Evolutionary conservation across 2,329 filamentous ascomycete species (phyloP).

Genomic region (Graphilbum ipis-grandicollis): DNA sequence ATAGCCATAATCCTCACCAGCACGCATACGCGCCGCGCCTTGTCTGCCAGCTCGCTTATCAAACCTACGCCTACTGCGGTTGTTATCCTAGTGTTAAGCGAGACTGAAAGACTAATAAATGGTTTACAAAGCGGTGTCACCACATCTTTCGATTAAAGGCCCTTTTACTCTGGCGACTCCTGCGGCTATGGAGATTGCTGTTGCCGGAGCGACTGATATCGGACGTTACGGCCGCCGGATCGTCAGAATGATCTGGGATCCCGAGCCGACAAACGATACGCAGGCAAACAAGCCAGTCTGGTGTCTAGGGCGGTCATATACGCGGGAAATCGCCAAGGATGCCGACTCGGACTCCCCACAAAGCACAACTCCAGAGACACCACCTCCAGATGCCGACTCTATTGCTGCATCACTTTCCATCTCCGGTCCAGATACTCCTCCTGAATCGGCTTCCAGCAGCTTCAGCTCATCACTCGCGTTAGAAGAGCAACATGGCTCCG

Average conservation of each 20-base stretch:
- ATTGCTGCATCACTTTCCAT: conserved; percentile 5
- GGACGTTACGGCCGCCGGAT: conserved; percentile 62
- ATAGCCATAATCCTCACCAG: too few species aligned
- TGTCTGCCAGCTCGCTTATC: too few species aligned
- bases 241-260: conserved; percentile 85
- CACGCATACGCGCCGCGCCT: too few species aligned
- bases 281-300: conserved; percentile 54
- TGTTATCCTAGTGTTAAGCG: too few species aligned
- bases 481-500: conserved; percentile 20
- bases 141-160: too few species aligned
- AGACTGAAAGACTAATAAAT: too few species aligned
- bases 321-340: conserved; percentile 16
- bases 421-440: conserved; percentile 22
- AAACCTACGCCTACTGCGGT: too few species aligned
- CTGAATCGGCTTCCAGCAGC: conserved; percentile 31
- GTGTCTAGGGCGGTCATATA: conserved; percentile 51
- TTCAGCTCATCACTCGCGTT: conserved; percentile 33
- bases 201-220: conserved; percentile 47
- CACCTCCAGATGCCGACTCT: not conserved
- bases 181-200: conserved; percentile 20
- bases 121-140: too few species aligned
- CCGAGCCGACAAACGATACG: conserved; percentile 67
- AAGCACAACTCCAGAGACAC: conserved; percentile 3
- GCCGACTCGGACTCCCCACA: conserved; percentile 7
- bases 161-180: too few species aligned